Evolutionary conservation across 176 grass and related monocot species (phyloP).

Genomic region (maize (Zea mays)): Zm-B73-REFERENCE-NAM-5.0 NC_050098.1:170134501-170135000

Average conservation of each 20-base stretch:
- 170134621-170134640: constrained; percentile 88
- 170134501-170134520: constrained; percentile 70
- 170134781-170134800: constrained; percentile 5
- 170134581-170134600: constrained; percentile 79
- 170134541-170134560: constrained; percentile 90
- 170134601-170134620: constrained; percentile 76
- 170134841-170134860: too few species aligned
- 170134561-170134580: constrained; percentile 71
- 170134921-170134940: neutral
- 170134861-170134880: neutral
- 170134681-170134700: constrained; percentile 34
- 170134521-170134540: constrained; percentile 58
- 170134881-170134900: neutral
- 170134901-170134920: neutral
- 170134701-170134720: neutral
- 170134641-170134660: constrained; percentile 79
- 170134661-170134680: constrained; percentile 45
- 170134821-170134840: neutral
- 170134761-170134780: neutral
- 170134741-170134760: constrained; percentile 40
- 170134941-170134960: too few species aligned
- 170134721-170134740: constrained; percentile 11
- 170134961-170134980: neutral
- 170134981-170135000: too few species aligned
- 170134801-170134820: constrained; percentile 3